Conservation (phyloP, 257 asterid genomes). For the Solanum phureja region DNA sequence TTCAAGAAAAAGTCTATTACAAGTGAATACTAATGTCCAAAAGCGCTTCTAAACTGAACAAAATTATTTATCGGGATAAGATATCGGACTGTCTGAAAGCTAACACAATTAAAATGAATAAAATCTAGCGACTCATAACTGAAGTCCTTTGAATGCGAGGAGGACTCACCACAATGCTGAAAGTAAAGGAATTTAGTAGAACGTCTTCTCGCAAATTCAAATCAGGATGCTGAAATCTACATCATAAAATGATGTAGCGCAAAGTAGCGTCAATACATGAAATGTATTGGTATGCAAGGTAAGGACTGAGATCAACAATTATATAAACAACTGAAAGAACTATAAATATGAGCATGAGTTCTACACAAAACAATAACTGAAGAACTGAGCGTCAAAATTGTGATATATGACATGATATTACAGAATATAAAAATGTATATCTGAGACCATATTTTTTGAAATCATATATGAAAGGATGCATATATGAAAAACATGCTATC, state of each 20-base stretch:
- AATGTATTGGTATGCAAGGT: too few species aligned
- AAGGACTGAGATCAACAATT: not conserved
- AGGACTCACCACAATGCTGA: not conserved
- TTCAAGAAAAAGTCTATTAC: not conserved
- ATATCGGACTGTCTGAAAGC: accelerated
- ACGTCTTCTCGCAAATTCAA: not conserved
- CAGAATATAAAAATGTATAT: too few species aligned
- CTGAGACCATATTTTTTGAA: too few species aligned
- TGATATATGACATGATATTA: too few species aligned
- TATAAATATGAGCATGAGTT: not conserved
- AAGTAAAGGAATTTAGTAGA: not conserved
- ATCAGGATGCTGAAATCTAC: not conserved
- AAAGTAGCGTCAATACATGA: too few species aligned
- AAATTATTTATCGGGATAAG: not conserved
- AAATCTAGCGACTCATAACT: too few species aligned
- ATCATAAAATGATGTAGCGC: not conserved
- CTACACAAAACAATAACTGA: not conserved
- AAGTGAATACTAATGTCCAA: not conserved
- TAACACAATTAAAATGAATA: not conserved
- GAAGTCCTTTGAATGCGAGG: not conserved
- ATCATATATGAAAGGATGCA: too few species aligned
- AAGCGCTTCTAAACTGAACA: not conserved
- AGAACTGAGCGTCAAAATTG: too few species aligned
- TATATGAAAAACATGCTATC: too few species aligned
- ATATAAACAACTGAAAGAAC: not conserved